Conservation (phyloP, 1,284 basidiomycete species). For the Tremellales sp. region DNA sequence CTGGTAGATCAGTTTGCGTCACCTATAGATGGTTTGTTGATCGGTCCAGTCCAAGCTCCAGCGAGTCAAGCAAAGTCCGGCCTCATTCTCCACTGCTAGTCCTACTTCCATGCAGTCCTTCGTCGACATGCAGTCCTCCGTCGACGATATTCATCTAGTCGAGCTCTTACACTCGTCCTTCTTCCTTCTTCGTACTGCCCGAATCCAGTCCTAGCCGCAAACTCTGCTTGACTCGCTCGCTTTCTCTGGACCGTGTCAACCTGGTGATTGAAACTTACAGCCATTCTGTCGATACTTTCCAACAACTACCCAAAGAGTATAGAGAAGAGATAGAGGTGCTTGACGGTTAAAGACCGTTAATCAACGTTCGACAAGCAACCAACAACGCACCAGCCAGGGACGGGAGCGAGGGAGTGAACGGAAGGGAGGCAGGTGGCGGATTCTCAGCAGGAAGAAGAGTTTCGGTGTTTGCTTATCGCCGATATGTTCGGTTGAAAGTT, state of each 20-base stretch:
- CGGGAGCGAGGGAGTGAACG: not conserved
- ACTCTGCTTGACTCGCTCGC: too few relatives aligned
- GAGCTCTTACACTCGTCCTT: too few relatives aligned
- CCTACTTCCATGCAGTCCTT: not conserved
- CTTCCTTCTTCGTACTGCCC: too few relatives aligned
- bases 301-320: slow-evolving; percentile 11
- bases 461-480: slow-evolving; percentile 8
- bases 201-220: too few relatives aligned
- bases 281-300: slow-evolving; percentile 24
- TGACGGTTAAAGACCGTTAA: slow-evolving; percentile 15
- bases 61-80: not conserved
- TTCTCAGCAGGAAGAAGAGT: not conserved
- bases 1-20: slow-evolving; percentile 8
- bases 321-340: slow-evolving; percentile 10
- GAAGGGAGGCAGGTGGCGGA: not conserved
- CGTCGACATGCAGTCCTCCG: not conserved
- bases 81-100: not conserved
- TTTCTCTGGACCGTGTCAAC: too few relatives aligned
- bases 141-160: too few relatives aligned
- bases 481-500: not conserved
- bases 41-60: not conserved
- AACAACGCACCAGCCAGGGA: slow-evolving; percentile 1
- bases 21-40: not conserved
- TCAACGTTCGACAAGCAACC: not conserved
- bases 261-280: slow-evolving; percentile 29